A percentile compares a stretch with the other conserved stretches of the same genome.
phyloP scores from a whole-genome alignment of 129 eudicot species.

The Flaveria brownii region DNA sequence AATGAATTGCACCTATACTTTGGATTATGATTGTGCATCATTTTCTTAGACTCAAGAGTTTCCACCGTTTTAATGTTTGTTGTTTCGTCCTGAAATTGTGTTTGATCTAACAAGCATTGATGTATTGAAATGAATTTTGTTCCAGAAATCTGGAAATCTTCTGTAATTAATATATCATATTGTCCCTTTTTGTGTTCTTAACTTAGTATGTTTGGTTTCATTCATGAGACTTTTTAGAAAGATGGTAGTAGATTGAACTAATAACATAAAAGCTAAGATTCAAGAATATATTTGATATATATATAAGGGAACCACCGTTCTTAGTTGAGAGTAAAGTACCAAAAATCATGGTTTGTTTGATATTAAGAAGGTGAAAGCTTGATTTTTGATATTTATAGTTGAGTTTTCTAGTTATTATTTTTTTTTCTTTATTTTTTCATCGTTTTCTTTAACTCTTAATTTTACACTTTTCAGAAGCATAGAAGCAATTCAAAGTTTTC shows the following conservation, averaged over 20 bases:
- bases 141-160: not conserved
- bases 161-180: not conserved
- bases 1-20: not conserved
- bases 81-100: constrained; percentile 7
- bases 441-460: not conserved
- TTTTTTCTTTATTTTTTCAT: not conserved
- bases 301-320: not conserved
- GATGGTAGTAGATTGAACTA: not conserved
- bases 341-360: not conserved
- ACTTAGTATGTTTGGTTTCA: constrained; percentile 6
- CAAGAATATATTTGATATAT: not conserved
- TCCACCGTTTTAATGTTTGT: not conserved
- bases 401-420: not conserved
- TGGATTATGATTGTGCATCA: not conserved
- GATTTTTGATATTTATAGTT: not conserved
- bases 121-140: not conserved
- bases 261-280: not conserved
- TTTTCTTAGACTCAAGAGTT: constrained; percentile 1
- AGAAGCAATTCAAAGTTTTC: constrained; percentile 84
- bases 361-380: not conserved
- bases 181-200: not conserved
- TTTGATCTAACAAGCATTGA: constrained; percentile 10
- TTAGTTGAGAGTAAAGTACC: not conserved
- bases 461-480: constrained; percentile 64
- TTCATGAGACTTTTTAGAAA: not conserved